Base-by-base conservation (phyloP, 2,329 filamentous ascomycete species). In the Cladosporium sp. region DNA sequence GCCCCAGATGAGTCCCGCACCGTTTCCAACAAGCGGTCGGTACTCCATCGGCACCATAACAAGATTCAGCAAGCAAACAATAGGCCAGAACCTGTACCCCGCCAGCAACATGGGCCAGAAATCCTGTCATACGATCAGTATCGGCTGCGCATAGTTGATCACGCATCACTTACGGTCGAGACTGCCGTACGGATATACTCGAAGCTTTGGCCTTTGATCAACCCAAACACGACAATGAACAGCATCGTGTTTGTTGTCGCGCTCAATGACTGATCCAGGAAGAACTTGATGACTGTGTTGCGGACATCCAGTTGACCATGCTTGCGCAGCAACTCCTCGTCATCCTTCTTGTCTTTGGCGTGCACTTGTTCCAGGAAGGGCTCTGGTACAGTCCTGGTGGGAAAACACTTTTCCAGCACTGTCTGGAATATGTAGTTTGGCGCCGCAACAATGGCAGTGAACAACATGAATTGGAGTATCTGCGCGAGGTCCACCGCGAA, bases 71-170 rank as follows among this genome's bases (percentile, higher is more conserved):
- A 90, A 74, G 68, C 88, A 90, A 24, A 93, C 87, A 3, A 85
- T 72, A 0, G 91, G 91, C 86, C 91, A 92, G 66, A 93, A 82
- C 73, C 86, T 89, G 78, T 90, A 87, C 1, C 92, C 89, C 0
- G 92, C 92, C 51, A 80, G 73, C 71, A 92, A 82, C 66, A 94
- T 82, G 0, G 84, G 82, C 72, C 72, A 74, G 65, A 75, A 76
- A 30, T 72, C 64, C 57, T 67, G 62, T 14, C 58, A 38, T n/a
- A 32, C 8, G 30, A 24, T 55, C 52, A 55, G 52, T 21, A 4
- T 21, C 28, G 2, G 7, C 18, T 15, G n/a, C 6, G 5, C 3
- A 73, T 60, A 32, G 71, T 66, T 34, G 64, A 52, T 21, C n/a
- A 14, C 3, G 34, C 3, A 41, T 28, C 18, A 15, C 32, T 41